phyloP scores from a whole-genome alignment of 495 filamentous ascomycete genomes.

The Xylaria palmicola region DNA sequence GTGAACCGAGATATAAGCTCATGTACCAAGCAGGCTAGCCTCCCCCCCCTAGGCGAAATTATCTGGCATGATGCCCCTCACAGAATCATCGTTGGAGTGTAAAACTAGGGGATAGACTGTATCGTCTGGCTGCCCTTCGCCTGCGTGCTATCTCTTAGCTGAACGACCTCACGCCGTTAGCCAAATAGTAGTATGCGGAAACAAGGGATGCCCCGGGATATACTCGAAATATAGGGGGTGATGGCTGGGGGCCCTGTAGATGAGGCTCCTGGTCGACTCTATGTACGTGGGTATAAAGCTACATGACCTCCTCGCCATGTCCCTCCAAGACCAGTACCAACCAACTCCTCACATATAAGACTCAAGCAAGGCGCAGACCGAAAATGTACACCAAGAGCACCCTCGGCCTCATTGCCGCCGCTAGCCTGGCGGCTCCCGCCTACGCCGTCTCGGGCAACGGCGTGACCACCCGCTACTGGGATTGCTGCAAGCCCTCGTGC shows the following conservation, averaged over 20 bases:
- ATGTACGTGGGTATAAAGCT: background rate
- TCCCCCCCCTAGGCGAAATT: background rate
- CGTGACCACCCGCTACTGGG: slow-evolving; percentile 50
- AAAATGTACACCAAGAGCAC: slow-evolving; percentile 7
- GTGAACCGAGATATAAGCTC: background rate
- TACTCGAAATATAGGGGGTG: background rate
- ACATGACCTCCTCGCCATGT: background rate
- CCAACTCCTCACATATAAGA: background rate
- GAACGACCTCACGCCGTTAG: background rate
- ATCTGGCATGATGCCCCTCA: background rate
- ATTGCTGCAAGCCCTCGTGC: slow-evolving; percentile 62
- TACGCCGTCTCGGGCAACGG: slow-evolving; percentile 14
- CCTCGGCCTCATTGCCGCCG: slow-evolving; percentile 4
- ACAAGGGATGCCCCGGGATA: too few species aligned
- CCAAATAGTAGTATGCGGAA: background rate
- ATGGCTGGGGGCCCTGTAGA: background rate
- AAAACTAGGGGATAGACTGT: background rate
- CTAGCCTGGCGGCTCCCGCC: background rate
- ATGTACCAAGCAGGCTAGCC: background rate
- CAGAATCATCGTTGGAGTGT: background rate
- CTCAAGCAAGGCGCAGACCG: too few species aligned
- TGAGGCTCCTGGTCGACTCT: background rate
- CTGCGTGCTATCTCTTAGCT: background rate
- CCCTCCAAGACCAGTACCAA: background rate
- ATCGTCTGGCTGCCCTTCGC: background rate